These are phyloP conservation scores for Beta lomatogona DNA, from an alignment of 179 eudicot species.

Conservation along the genomic window DNA sequence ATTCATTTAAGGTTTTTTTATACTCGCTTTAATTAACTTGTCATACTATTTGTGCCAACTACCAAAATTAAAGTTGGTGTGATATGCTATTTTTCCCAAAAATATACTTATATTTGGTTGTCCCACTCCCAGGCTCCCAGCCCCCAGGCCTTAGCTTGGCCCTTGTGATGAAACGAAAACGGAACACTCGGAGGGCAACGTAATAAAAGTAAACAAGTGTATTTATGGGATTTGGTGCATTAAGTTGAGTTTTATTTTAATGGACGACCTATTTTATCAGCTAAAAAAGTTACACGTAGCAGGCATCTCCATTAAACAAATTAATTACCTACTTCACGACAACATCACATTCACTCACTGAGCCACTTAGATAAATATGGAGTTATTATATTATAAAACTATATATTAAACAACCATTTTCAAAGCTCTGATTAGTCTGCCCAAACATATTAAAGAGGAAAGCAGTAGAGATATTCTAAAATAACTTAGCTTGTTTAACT, in stretches of 20 bases:
- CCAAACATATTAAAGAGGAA: neutral
- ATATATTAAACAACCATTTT: neutral
- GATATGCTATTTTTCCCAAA: no score
- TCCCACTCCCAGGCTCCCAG: no score
- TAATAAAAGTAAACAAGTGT: neutral
- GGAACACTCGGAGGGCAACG: neutral
- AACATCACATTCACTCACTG: neutral
- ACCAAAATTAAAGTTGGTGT: no score
- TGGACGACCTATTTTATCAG: neutral
- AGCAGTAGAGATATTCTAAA: no score
- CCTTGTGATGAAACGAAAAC: no score
- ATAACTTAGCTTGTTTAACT: no score
- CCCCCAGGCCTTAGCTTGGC: no score
- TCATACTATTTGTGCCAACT: no score
- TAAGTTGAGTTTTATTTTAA: neutral
- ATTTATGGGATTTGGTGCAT: slow-evolving; percentile 17
- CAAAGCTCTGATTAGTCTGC: neutral
- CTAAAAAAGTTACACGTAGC: neutral
- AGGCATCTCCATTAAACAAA: neutral
- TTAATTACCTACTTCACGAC: neutral
- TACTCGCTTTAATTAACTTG: no score
- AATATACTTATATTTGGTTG: no score
- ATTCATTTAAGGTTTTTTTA: no score
- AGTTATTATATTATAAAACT: neutral
- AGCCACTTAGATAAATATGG: no score